These are phyloP conservation scores for Lactarius tabidus DNA, from an alignment of 768 basidiomycete species.

Conservation along the genomic window DNA sequence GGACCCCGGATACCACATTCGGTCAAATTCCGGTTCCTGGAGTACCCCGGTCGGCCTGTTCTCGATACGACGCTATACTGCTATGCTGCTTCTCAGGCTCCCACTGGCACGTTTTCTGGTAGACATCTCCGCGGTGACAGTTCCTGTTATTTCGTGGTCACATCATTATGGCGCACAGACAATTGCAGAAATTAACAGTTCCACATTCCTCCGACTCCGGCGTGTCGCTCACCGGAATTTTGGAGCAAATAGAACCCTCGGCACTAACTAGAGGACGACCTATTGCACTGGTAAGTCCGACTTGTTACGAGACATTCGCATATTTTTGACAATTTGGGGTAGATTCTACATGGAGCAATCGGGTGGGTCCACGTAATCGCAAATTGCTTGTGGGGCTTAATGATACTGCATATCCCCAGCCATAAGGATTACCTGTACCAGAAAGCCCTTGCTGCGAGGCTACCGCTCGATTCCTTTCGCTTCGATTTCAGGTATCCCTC, in stretches of 20 bases:
- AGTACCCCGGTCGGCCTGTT: not conserved
- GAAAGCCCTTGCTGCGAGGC: constrained; percentile 56
- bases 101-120: not conserved
- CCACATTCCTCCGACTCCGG: constrained; percentile 1
- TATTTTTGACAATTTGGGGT: constrained; percentile 14
- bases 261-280: constrained; percentile 2
- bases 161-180: not conserved
- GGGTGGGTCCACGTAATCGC: constrained; percentile 43
- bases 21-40: not conserved
- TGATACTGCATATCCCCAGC: constrained; percentile 37
- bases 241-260: constrained; percentile 19
- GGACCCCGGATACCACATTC: constrained; percentile 13
- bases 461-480: constrained; percentile 77
- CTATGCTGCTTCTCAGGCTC: not conserved
- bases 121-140: not conserved
- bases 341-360: constrained; percentile 79
- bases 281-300: constrained; percentile 17
- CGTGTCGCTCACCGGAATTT: constrained; percentile 7
- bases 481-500: constrained; percentile 73
- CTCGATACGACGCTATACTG: not conserved
- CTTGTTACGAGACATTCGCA: not conserved
- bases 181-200: constrained; percentile 6
- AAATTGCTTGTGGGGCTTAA: not conserved
- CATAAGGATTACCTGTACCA: constrained; percentile 86
- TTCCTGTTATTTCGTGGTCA: not conserved